phyloP scores from a whole-genome alignment of 345 rosid genomes.

The Eucalyptus tenuipes region DNA sequence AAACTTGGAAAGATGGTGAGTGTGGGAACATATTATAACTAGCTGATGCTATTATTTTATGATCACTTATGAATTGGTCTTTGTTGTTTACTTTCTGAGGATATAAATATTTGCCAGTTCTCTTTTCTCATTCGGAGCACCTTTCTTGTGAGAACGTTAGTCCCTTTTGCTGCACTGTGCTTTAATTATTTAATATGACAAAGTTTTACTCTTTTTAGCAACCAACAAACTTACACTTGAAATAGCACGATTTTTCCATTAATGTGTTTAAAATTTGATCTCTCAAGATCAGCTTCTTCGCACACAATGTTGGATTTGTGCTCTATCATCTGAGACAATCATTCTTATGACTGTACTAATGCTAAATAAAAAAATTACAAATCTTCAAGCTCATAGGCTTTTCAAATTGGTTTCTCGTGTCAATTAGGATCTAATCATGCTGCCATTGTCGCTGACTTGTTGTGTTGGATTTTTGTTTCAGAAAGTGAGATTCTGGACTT shows the following conservation, averaged over 20 bases:
- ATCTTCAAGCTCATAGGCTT: not conserved
- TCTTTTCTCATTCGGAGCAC: not conserved
- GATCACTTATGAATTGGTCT: not conserved
- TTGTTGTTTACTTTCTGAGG: not conserved
- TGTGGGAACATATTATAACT: not conserved
- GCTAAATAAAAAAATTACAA: not conserved
- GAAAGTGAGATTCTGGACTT: slow-evolving; percentile 60
- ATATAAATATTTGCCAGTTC: not conserved
- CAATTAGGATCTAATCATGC: not conserved
- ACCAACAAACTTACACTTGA: not conserved
- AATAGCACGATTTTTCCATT: not conserved
- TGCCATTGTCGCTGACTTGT: not conserved
- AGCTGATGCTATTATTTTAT: not conserved
- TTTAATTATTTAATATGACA: not conserved
- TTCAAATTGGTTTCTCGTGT: not conserved
- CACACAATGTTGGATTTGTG: not conserved
- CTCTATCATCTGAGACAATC: not conserved
- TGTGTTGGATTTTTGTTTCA: slow-evolving; percentile 15
- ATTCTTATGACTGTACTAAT: not conserved
- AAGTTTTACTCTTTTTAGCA: not conserved
- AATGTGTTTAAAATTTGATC: not conserved
- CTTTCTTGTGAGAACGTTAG: not conserved
- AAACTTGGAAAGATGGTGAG: slow-evolving; percentile 95
- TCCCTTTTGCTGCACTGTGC: not conserved
- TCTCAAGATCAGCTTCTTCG: not conserved